Conservation (phyloP, 2,329 filamentous ascomycete genomes). For the Aotearoamyces nothofagi region DNA sequence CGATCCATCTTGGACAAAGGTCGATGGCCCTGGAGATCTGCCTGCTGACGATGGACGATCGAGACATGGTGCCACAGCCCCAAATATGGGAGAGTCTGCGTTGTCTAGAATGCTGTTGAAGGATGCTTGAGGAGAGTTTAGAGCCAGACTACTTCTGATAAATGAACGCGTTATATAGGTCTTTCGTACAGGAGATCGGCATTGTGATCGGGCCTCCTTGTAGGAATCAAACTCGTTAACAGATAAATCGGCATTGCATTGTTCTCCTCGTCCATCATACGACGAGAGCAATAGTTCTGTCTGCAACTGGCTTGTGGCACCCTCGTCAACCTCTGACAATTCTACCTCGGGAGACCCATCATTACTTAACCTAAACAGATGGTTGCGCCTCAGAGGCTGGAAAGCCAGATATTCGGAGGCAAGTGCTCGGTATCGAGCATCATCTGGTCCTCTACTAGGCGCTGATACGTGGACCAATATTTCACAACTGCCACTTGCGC, state of each 20-base stretch:
- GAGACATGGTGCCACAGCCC: conserved; percentile 4
- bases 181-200: too few species aligned
- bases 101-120: conserved; percentile 16
- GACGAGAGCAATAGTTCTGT: conserved; percentile 7
- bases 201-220: too few species aligned
- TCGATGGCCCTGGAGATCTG: conserved; percentile 2
- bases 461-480: conserved; percentile 19
- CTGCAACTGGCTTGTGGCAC: conserved; percentile 23
- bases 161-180: too few species aligned
- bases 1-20: conserved; percentile 12
- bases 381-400: conserved; percentile 7
- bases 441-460: conserved; percentile 17
- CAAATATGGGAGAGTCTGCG: conserved; percentile 14
- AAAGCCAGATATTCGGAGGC: conserved; percentile 18
- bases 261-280: conserved; percentile 10
- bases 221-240: too few species aligned
- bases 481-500: conserved; percentile 6
- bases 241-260: too few species aligned
- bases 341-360: too few species aligned
- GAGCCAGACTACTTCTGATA: too few species aligned
- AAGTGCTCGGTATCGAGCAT: conserved; percentile 17
- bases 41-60: background rate
- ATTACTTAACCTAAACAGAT: conserved; percentile 3
- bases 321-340: conserved; percentile 26
- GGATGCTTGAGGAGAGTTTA: conserved; percentile 8